Evolutionary conservation across 352 stramenopile genomes (phyloP), one percentile per base, ranked within the genome.

Genomic region (Globisporangium cystogenes): DNA sequence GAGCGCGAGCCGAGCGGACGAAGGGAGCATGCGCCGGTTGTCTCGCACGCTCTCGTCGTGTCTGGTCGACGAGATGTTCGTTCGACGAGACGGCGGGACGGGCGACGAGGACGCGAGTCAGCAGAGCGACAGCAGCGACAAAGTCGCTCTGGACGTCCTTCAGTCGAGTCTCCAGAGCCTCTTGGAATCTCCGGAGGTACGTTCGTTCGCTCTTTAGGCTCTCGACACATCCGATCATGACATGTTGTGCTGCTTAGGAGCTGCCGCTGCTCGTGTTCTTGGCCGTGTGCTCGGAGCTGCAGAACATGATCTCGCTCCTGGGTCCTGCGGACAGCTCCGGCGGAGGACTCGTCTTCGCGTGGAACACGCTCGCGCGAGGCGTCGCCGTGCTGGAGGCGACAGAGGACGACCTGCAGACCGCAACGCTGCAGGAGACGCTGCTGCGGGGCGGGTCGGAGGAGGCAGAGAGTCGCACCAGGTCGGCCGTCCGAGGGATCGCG

Each of bases 241-340:
- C n/a, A n/a, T n/a, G n/a, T n/a, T n/a, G 15, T 26, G 7, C 15
- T 12, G 31, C 18, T 21, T 7, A 60, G 54, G 54, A 60, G 29
- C 10, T 62, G 4, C 39, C 56, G n/a, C 15, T 58, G 26, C 49
- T 62, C 7, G 21, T 62, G n/a, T 62, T 62, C 21, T 15, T 59
- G 24, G 48, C 23, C 7, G 56, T 59, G 14, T 62, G 56, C 43
- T 57, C 49, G 4, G 49, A 62, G 51, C 15, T 62, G 14, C 49
- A 58, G 33, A 37, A 11, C 15, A 46, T 62, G 40, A 5, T 52
- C 43, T 43, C 31, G 41, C 18, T 59, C 7, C 41, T 62, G 7
- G 36, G 49, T 39, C 49, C 42, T 7, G 15, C 20, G 4, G 23
- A 0, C 7, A 42, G 26, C 35, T 18, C 12, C 33, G 51, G 29